phyloP scores from a whole-genome alignment of 2,329 filamentous ascomycete genomes.

The Aspergillus alliaceus region DNA sequence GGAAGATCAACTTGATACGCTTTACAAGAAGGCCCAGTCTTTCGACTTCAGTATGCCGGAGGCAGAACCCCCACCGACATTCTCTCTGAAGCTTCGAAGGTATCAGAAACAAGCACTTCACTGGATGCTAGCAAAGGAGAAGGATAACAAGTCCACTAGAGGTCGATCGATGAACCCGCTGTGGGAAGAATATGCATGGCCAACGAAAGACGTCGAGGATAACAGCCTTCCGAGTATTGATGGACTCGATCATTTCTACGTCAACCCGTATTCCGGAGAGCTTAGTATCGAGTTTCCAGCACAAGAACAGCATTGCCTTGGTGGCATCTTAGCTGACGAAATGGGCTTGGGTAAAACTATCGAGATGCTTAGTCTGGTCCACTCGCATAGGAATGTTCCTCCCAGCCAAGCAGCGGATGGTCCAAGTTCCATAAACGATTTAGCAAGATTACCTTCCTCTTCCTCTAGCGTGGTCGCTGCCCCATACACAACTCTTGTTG shows the following conservation, averaged over 20 bases:
- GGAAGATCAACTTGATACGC: conserved; percentile 87
- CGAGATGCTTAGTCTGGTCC: conserved; percentile 93
- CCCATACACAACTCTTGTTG: conserved; percentile 85
- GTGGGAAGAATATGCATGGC: conserved; percentile 96
- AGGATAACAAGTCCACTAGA: conserved; percentile 67
- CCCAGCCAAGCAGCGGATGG: conserved; percentile 27
- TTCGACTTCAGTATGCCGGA: conserved; percentile 93
- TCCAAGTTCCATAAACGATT: conserved; percentile 54
- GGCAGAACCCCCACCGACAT: conserved; percentile 77
- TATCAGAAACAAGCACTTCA: conserved; percentile 95
- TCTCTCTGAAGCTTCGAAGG: conserved; percentile 78
- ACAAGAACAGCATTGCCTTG: conserved; percentile 92
- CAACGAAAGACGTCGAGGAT: conserved; percentile 81
- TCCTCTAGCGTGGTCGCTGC: conserved; percentile 64
- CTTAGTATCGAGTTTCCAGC: conserved; percentile 86
- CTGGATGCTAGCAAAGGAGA: conserved; percentile 97
- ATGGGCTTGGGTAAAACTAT: conserved; percentile 99
- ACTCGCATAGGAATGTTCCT: conserved; percentile 70
- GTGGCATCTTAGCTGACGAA: conserved; percentile 88
- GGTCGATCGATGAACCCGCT: conserved; percentile 90
- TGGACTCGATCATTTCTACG: conserved; percentile 76
- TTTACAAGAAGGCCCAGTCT: conserved; percentile 94
- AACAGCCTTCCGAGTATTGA: conserved; percentile 66
- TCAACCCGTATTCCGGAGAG: conserved; percentile 96
- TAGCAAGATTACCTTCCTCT: conserved; percentile 62